Percentiles rank a stretch among this genome's conserved stretches.
These are phyloP conservation scores for Scutellaria minor DNA, from an alignment of 257 asterid species.

Conservation along the genomic window DNA sequence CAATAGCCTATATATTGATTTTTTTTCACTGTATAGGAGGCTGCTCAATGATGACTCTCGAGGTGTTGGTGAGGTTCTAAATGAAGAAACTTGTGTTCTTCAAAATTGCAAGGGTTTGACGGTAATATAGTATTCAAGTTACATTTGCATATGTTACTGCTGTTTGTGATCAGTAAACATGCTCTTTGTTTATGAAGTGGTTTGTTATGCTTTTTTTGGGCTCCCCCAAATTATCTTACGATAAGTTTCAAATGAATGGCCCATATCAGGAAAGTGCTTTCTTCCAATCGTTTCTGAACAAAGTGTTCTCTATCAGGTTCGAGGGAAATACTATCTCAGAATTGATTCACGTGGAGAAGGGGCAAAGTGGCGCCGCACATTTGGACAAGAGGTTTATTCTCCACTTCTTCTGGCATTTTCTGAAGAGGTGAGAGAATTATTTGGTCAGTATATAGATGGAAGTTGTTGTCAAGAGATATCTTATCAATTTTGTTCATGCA, in stretches of 20 bases:
- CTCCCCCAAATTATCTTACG: slow-evolving; percentile 19
- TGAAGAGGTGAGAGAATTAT: slow-evolving; percentile 57
- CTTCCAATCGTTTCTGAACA: slow-evolving; percentile 21
- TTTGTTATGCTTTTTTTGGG: slow-evolving; percentile 14
- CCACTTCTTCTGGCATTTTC: slow-evolving; percentile 80
- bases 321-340: slow-evolving; percentile 69
- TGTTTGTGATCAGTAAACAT: not conserved
- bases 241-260: slow-evolving; percentile 26
- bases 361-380: slow-evolving; percentile 83
- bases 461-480: slow-evolving; percentile 18
- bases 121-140: slow-evolving; percentile 42
- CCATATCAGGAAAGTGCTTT: slow-evolving; percentile 26
- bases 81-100: slow-evolving; percentile 68
- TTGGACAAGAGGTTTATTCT: slow-evolving; percentile 80
- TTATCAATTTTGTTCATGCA: slow-evolving; percentile 39
- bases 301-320: slow-evolving; percentile 49
- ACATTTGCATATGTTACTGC: slow-evolving; percentile 9
- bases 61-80: slow-evolving; percentile 85
- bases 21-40: slow-evolving; percentile 51
- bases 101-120: slow-evolving; percentile 65
- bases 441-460: slow-evolving; percentile 1
- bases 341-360: slow-evolving; percentile 81
- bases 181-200: slow-evolving; percentile 1
- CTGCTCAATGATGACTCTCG: slow-evolving; percentile 75
- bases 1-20: not conserved